A percentile compares a stretch with the other conserved stretches of the same genome.
phyloP scores from a whole-genome alignment of 1,139 yeast species.

The Suhomyces taliae region DNA sequence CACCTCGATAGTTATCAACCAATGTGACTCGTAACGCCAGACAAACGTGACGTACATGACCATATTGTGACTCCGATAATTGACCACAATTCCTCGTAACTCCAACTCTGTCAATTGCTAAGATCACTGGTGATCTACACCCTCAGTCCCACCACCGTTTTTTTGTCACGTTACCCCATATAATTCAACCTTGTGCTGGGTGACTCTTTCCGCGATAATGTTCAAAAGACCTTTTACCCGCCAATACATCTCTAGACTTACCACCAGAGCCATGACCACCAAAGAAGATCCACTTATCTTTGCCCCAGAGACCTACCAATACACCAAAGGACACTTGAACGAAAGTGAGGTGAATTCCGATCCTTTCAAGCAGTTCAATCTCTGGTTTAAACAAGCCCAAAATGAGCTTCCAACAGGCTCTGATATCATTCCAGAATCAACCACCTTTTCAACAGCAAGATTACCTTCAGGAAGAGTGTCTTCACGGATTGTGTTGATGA shows the following conservation, averaged over 20 bases:
- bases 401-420: constrained; percentile 46
- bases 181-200: neutral
- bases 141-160: no score
- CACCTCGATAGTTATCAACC: no score
- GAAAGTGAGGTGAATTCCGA: constrained; percentile 52
- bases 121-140: no score
- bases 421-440: constrained; percentile 68
- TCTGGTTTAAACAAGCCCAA: constrained; percentile 85
- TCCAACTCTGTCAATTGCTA: no score
- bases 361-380: constrained; percentile 77
- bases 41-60: no score
- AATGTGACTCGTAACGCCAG: no score
- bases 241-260: neutral
- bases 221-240: neutral
- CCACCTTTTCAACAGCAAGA: constrained; percentile 80
- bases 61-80: no score
- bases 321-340: constrained; percentile 63
- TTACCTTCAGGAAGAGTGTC: constrained; percentile 88
- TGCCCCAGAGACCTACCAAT: constrained; percentile 91
- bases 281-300: constrained; percentile 29
- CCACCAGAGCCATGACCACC: constrained; percentile 2
- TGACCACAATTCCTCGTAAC: no score
- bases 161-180: neutral
- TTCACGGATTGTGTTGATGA: constrained; percentile 77
- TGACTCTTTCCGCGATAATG: neutral